Base-by-base conservation (phyloP, 2,329 filamentous ascomycete species). In the Triangularia verruculosa region DNA sequence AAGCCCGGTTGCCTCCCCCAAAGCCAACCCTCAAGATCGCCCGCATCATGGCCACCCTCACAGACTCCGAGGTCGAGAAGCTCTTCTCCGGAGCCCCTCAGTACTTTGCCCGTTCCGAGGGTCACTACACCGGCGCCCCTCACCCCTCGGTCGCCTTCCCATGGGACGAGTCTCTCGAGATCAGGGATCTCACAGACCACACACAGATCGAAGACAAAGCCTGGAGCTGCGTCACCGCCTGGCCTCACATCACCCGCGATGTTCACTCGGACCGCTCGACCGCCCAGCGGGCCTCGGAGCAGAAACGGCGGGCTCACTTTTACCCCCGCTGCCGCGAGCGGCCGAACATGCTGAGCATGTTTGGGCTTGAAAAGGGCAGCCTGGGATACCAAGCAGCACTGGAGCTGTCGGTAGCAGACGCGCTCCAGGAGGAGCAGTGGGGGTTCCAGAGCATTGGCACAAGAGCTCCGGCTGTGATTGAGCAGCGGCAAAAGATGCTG, bases 41-140 rank as follows among this genome's bases (percentile, higher is more conserved):
- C 65, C 80, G 81, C 73, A 87, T 86, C 76, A 88, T 88, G 81
- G 79, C 84, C 53, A 82, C 82, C 57, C 78, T 89, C 64, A 82
- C 77, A 69, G 81, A 85, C 54, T 77, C 80, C 47, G 86, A 90
- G 68, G 78, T 91, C 59, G 86, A 88, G 76, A 86, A 86, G 74
- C 82, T 91, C 70, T 92, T 91, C 78, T 89, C 88, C 25, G 89
- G 89, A n/a, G 89, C 89, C 52, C 89, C 89, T 67, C 88, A 90
- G 73, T 91, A 89, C 78, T 87, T 86, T 73, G 82, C 85, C 68
- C 82, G 84, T 59, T 83, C 81, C 63, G 82, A 86, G 69, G 83
- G 84, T 43, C 83, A 87, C 73, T 84, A 80, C 72, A 82, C 81
- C 64, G 85, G 82, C 58, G 83, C 86, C 39, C 84, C 84, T 22